Evolutionary conservation across 1,284 basidiomycete genomes (phyloP).

Genomic region (Puccinia novopanici): DNA sequence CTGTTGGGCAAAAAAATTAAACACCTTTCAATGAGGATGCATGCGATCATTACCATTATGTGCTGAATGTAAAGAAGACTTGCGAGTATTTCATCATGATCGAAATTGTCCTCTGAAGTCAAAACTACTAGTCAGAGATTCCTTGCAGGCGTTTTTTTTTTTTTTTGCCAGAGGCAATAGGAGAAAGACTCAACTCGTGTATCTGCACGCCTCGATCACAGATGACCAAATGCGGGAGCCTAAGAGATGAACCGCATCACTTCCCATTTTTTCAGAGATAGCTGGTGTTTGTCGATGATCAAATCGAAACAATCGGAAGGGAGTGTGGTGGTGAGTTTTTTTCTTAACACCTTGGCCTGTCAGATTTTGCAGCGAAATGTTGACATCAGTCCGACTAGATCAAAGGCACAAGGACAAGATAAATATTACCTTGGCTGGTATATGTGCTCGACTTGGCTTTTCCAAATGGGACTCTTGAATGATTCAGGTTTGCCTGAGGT

Average conservation of each 20-base stretch:
- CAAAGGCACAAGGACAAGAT: background rate
- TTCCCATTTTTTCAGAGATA: background rate
- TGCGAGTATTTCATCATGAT: background rate
- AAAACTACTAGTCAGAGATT: background rate
- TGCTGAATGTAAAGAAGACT: background rate
- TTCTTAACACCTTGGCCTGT: background rate
- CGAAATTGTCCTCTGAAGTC: constrained; percentile 4
- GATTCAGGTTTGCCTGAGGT: background rate
- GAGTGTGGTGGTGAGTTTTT: background rate
- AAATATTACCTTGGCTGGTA: background rate
- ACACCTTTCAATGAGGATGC: background rate
- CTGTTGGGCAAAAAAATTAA: background rate
- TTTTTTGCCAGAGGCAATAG: background rate
- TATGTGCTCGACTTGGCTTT: too few species aligned
- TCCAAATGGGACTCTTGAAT: background rate
- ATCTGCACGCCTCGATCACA: constrained; percentile 14
- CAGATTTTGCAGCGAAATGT: background rate
- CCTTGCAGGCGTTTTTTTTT: background rate
- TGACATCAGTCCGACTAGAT: background rate
- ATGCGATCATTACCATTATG: background rate
- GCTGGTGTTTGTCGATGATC: background rate
- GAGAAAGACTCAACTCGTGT: constrained; percentile 9
- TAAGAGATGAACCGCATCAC: background rate
- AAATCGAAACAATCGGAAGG: background rate
- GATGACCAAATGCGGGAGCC: constrained; percentile 7